A percentile compares a stretch with the other conserved stretches of the same genome.
phyloP scores from a whole-genome alignment of 2,329 filamentous ascomycete genomes.

The Colletotrichum lentis region DNA sequence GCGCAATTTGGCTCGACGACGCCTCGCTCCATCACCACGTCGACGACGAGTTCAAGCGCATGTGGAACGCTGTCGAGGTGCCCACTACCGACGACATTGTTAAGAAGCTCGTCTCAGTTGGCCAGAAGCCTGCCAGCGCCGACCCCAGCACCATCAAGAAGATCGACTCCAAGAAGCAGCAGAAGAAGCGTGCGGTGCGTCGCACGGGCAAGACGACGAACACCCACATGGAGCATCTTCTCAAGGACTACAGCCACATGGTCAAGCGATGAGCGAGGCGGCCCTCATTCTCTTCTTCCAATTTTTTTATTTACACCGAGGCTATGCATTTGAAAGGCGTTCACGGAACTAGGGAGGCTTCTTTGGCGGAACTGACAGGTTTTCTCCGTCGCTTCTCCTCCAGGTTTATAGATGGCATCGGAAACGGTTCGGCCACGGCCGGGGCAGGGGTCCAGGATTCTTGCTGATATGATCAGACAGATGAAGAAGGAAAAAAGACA shows the following conservation, averaged over 20 bases:
- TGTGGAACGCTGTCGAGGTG: slow-evolving; percentile 84
- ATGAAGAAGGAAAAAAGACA: not conserved
- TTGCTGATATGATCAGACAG: not conserved
- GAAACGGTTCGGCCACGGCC: slow-evolving; percentile 9
- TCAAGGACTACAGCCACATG: slow-evolving; percentile 73
- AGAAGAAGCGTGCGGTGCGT: slow-evolving; percentile 72
- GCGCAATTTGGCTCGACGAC: slow-evolving; percentile 90
- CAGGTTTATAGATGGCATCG: slow-evolving; percentile 22
- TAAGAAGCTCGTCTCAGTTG: slow-evolving; percentile 76
- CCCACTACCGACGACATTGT: slow-evolving; percentile 80
- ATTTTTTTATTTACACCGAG: not conserved
- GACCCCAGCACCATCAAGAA: slow-evolving; percentile 69
- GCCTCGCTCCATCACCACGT: slow-evolving; percentile 77
- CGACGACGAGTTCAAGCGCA: slow-evolving; percentile 81
- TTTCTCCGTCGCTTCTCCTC: slow-evolving; percentile 22
- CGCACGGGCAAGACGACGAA: slow-evolving; percentile 85
- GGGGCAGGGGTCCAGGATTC: not conserved
- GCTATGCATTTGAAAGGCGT: slow-evolving; percentile 31
- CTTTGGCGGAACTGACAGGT: slow-evolving; percentile 2
- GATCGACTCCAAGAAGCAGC: slow-evolving; percentile 71
- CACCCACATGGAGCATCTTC: slow-evolving; percentile 81
- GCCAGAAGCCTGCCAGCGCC: slow-evolving; percentile 85
- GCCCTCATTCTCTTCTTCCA: too few relatives aligned
- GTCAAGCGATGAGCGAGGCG: slow-evolving; percentile 48
- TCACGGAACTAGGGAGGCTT: not conserved